Base-by-base conservation (phyloP, 1,284 basidiomycete genomes). In the Heterobasidion parviporum region DNA sequence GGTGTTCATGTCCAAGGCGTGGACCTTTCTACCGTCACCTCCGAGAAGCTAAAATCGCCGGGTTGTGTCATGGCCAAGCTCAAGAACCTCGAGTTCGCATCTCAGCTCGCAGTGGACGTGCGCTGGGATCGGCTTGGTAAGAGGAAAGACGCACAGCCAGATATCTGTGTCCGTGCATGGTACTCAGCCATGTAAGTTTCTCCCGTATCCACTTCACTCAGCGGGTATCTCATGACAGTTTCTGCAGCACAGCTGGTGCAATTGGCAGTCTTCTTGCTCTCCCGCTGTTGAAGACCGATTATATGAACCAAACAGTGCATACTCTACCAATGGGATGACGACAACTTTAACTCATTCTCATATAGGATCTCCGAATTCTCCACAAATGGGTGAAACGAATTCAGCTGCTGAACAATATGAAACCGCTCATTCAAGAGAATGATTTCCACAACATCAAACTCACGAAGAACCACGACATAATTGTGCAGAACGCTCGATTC, bases 91-190 rank as follows among this genome's bases (percentile, higher is more conserved):
- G 26, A 20, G 16, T 6, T 9, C 12, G 51, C 18, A 18, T 52
- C 36, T n/a, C 34, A 15, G 9, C 18, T 33, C 10, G 36, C 34
- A 43, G 32, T 53, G 8, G 41, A 53, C 34, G n/a, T n/a, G 15
- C 52, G 26, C 18, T 53, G 52, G 52, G 52, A 38, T 8, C 20
- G 45, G 32, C 10, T 38, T 52, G 35, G 35, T 20, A 10, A 50
- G 15, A 2, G 50, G 43, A 9, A 53, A n/a, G 20, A 38, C 10
- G 47, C n/a, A 15, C n/a, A 20, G 3, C 54, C 58, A 8, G 18
- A 53, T 32, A 38, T 50, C 8, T 59, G 64, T 53, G 59, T 72
- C 53, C 67, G 71, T 54, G 72, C 73, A 32, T 75, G 73, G 73
- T 56, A 73, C 8, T 65, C 71, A 10, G 68, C 64, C n/a, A 68